Evolutionary conservation across 129 eudicot genomes (phyloP), one percentile per base, ranked within the genome.

Genomic region (Erigeron canadensis): DNA sequence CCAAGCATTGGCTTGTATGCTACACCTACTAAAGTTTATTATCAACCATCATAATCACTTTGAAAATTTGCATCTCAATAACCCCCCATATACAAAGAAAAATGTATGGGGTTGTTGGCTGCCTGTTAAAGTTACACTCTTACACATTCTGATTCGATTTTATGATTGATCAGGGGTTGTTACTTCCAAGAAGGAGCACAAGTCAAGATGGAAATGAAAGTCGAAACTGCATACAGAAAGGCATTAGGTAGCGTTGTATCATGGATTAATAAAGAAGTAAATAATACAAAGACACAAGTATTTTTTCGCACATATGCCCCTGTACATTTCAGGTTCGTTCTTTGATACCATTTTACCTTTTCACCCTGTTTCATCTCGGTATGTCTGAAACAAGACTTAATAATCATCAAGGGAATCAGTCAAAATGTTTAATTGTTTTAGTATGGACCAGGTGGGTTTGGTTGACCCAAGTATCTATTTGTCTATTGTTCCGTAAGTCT

Each of bases 231-330:
- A 43, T 93, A 89, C 70, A 23, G 42, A 57, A 89, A 80, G 73
- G 85, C 98, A 9, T 47, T 93, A 67, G 72, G 76, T 62, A 93
- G 96, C 1, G 84, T 93, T 16, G 1, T 86, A 6, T 77, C 75
- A 57, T 93, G 91, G 96, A 66, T 93, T 13, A 61, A 71, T 17
- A 83, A 61, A 3, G 84, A 93, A 72, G 84, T 93, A 63, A 82
- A 89, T 46, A 80, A 75, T 48, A 86, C 63, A 78, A 87, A 78
- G 77, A 89, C 96, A 21, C 89, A 73, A 63, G 96, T 93, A 65
- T 86, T 89, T 78, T 93, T 89, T 57, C 89, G 98, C 38, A 83
- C 96, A 67, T 93, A 87, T 34, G 89, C 98, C 63, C 98, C 96
- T 10, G 96, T 89, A 41, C 98, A 93, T 85, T 93, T 89, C 90